These are phyloP conservation scores for Cercophora sp. DNA, from an alignment of 495 filamentous ascomycete genomes.

Conservation along the genomic window DNA sequence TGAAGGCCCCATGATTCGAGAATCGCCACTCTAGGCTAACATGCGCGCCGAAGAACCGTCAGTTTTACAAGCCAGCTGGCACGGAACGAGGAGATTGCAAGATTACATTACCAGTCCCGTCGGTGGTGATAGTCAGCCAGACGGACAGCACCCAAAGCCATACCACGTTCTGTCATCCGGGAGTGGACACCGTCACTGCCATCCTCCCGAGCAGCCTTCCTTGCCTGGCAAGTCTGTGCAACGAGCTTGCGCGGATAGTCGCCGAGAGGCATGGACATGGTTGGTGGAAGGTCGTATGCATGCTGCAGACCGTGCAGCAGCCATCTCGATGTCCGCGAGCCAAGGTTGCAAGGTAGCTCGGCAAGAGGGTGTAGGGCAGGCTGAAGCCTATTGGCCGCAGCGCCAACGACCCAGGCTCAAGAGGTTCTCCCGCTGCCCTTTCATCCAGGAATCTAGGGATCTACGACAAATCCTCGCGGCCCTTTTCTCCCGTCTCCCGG, in stretches of 20 bases:
- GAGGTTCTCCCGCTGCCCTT: neutral
- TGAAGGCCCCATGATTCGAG: conserved; percentile 20
- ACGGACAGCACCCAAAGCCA: too few species aligned
- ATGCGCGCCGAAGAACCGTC: neutral
- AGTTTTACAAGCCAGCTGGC: neutral
- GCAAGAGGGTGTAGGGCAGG: conserved; percentile 22
- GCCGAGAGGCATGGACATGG: conserved; percentile 5
- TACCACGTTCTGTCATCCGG: conserved; percentile 10
- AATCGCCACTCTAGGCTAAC: neutral
- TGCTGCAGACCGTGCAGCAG: conserved; percentile 14
- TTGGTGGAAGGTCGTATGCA: conserved; percentile 16
- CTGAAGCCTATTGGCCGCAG: conserved; percentile 21
- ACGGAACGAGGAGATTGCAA: conserved; percentile 2
- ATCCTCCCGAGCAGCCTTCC: conserved; percentile 17
- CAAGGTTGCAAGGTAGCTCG: conserved; percentile 18
- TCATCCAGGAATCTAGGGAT: neutral
- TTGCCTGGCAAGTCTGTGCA: conserved; percentile 14
- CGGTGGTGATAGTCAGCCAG: too few species aligned
- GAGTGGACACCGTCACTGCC: conserved; percentile 5
- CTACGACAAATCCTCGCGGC: neutral
- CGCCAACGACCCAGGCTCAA: conserved; percentile 5
- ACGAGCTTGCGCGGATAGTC: conserved; percentile 17
- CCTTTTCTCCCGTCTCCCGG: neutral
- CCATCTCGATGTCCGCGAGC: conserved; percentile 20
- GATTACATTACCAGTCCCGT: neutral